Conservation (phyloP, 2,329 filamentous ascomycete genomes). For the Ophidiomyces ophidiicola region DNA sequence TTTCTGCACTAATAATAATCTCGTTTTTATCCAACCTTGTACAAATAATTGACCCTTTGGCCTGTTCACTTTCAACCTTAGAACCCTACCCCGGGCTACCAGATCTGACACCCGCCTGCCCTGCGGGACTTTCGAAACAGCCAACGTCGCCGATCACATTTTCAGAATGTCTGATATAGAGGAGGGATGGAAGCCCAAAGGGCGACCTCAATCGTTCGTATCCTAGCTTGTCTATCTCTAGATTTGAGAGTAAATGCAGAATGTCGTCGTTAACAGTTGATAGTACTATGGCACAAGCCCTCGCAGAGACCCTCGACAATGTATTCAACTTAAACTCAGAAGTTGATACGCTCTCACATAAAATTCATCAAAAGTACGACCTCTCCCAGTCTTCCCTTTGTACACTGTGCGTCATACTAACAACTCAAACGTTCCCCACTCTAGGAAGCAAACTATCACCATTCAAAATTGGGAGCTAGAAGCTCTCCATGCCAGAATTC, state of each 20-base stretch:
- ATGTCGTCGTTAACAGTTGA: constrained; percentile 9
- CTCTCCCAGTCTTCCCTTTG: neutral
- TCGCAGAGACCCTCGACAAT: constrained; percentile 74
- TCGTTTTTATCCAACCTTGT: no score
- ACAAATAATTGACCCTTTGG: no score
- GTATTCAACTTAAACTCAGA: constrained; percentile 80
- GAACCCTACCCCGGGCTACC: neutral
- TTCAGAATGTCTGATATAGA: constrained; percentile 48
- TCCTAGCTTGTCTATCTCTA: constrained; percentile 10
- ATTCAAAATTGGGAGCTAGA: constrained; percentile 69
- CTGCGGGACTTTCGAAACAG: constrained; percentile 3
- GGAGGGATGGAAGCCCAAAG: constrained; percentile 67
- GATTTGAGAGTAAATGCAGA: neutral
- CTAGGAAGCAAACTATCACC: constrained; percentile 66
- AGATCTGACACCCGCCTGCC: neutral
- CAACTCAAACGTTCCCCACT: neutral
- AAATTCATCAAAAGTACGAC: constrained; percentile 68
- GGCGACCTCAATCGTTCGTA: constrained; percentile 63
- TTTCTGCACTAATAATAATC: no score
- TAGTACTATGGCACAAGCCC: constrained; percentile 78
- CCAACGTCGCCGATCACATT: constrained; percentile 5
- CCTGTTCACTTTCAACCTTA: neutral
- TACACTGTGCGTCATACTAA: constrained; percentile 1
- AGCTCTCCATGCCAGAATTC: constrained; percentile 69
- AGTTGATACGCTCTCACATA: constrained; percentile 58